Evolutionary conservation across 768 basidiomycete species (phyloP).

Genomic region (Thelephora aurantiotincta): DNA sequence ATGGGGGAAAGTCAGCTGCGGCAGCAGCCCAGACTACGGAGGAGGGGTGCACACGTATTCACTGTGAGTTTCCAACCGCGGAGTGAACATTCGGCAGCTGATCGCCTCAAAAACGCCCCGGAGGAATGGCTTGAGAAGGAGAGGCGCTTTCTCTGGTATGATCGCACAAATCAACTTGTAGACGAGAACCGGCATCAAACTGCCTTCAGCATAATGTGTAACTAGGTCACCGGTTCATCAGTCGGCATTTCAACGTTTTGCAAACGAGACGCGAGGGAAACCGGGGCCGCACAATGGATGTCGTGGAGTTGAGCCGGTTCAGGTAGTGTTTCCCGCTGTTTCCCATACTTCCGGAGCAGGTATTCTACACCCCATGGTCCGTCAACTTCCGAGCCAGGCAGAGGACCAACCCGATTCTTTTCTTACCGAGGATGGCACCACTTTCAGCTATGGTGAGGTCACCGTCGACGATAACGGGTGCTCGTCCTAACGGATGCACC

Average conservation of each 20-base stretch:
- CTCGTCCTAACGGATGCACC: slow-evolving; percentile 22
- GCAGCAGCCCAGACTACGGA: no score
- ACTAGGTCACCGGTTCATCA: slow-evolving; percentile 6
- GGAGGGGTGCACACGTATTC: slow-evolving; percentile 11
- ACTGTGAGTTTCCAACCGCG: slow-evolving; percentile 14
- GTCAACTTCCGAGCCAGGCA: slow-evolving; percentile 1
- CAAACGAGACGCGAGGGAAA: not conserved
- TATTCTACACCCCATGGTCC: slow-evolving; percentile 16
- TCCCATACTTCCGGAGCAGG: slow-evolving; percentile 21
- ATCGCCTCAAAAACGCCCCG: slow-evolving; percentile 8
- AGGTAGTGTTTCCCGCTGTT: slow-evolving; percentile 11
- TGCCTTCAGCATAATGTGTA: slow-evolving; percentile 20
- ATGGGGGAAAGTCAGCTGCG: not conserved
- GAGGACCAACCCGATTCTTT: not conserved
- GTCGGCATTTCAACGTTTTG: no score
- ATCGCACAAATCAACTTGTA: slow-evolving; percentile 17
- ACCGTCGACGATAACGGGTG: slow-evolving; percentile 25
- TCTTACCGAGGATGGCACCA: slow-evolving; percentile 21
- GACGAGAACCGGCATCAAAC: slow-evolving; percentile 21
- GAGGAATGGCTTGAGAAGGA: slow-evolving; percentile 18
- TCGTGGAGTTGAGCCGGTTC: slow-evolving; percentile 15
- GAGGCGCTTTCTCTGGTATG: slow-evolving; percentile 17
- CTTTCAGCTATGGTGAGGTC: slow-evolving; percentile 25
- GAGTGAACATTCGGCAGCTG: slow-evolving; percentile 9
- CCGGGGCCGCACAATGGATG: slow-evolving; percentile 15